These are phyloP conservation scores for Aspergillus neoniger DNA, from an alignment of 2,329 filamentous ascomycete genomes.

Conservation along the genomic window DNA sequence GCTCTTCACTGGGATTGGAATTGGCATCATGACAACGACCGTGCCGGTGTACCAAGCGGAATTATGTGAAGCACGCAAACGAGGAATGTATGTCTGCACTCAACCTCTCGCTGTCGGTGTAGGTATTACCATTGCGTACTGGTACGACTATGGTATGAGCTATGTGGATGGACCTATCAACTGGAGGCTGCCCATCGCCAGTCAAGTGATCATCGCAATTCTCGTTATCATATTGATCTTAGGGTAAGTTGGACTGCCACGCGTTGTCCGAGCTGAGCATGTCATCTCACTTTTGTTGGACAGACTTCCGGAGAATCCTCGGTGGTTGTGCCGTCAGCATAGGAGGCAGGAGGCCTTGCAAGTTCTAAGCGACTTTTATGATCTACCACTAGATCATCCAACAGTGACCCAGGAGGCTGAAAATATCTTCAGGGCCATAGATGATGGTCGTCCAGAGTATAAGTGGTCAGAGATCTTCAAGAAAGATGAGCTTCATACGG, in stretches of 20 bases:
- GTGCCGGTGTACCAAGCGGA: slow-evolving; percentile 50
- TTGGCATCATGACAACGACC: slow-evolving; percentile 46
- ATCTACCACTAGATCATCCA: slow-evolving; percentile 23
- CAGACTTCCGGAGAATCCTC: slow-evolving; percentile 43
- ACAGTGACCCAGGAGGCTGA: slow-evolving; percentile 35
- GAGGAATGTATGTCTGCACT: slow-evolving; percentile 48
- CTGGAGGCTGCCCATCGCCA: slow-evolving; percentile 52
- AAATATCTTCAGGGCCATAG: slow-evolving; percentile 49
- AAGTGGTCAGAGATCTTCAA: slow-evolving; percentile 47
- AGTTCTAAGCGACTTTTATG: slow-evolving; percentile 33
- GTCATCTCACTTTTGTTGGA: slow-evolving; percentile 2
- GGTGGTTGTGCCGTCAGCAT: slow-evolving; percentile 49
- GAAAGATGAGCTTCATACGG: slow-evolving; percentile 47
- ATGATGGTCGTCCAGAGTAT: slow-evolving; percentile 38
- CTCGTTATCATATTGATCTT: slow-evolving; percentile 43
- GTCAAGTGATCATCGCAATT: slow-evolving; percentile 48
- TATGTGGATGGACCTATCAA: slow-evolving; percentile 45
- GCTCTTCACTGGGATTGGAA: slow-evolving; percentile 54
- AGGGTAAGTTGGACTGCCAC: slow-evolving; percentile 22
- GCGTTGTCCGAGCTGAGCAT: neutral
- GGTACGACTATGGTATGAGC: slow-evolving; percentile 40
- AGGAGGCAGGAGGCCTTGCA: slow-evolving; percentile 33
- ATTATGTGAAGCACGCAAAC: slow-evolving; percentile 45
- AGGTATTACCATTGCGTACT: slow-evolving; percentile 40
- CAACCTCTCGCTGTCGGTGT: slow-evolving; percentile 44